Base-by-base conservation (phyloP, 192 early-diverging fungal genomes). In the Backusella psychrophila region DNA sequence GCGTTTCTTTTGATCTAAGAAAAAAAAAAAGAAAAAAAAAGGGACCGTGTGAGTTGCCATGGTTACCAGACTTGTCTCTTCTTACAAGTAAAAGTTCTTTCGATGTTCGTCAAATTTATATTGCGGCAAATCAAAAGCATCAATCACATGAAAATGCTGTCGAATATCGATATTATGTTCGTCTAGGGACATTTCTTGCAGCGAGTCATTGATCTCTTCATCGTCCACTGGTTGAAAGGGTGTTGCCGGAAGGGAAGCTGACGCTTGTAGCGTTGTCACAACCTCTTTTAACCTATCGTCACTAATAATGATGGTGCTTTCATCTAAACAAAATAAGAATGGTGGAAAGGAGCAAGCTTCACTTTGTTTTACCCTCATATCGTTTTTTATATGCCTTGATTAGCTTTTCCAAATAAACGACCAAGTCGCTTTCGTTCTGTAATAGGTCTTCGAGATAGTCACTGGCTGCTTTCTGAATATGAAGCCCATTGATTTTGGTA, bases 401-500 rank as follows among this genome's bases (percentile, higher is more conserved):
- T 33, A 96, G 89, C 29, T 86, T 85, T 44, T 95, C 91, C 1
- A 95, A 80, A 69, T 91, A 86, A 15, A 87, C 86, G 4, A 80
- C 75, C 26, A 93, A 77, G 41, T 90, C 82, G n/a, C 65, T 66
- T 0, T 89, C 85, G 31, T 84, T 75, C 39, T 86, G 75, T 7
- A 94, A 78, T 36, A 89, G 73, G 15, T 82, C 82, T 74, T 88
- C 88, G 52, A 96, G 80, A 67, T 87, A 93, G 33, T 85, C 84
- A 19, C 87, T 81, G 11, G 96, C 93, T 77, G 94, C 94, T 9
- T 89, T 83, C 66, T 93, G 89, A 2, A 96, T 82, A 46, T 90
- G 90, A 42, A 96, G 91, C 59, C 93, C 91, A 82, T 94, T 90
- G 68, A 92, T 94, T 70, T 92, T 91, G 6, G 90, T 91, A 78